Conservation (phyloP, 2,329 filamentous ascomycete genomes). For the Teratosphaeria pseudoeucalypti region DNA sequence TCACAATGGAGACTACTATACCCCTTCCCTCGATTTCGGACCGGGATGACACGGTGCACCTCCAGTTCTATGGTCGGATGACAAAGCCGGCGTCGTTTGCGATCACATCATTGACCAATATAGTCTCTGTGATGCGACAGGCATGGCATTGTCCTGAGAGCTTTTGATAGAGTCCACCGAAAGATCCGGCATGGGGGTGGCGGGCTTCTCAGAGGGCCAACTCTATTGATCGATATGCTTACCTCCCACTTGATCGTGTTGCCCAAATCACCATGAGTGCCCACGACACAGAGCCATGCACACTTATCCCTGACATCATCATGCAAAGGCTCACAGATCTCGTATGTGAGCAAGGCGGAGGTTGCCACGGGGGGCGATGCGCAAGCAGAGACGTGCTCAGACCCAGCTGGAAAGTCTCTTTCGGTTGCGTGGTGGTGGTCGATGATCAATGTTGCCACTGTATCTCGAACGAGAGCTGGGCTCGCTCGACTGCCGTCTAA, state of each 20-base stretch:
- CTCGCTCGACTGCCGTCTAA: slow-evolving; percentile 46
- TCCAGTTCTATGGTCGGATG: too few relatives aligned
- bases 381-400: slow-evolving; percentile 51
- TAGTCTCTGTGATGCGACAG: too few relatives aligned
- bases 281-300: slow-evolving; percentile 53
- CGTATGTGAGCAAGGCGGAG: slow-evolving; percentile 52
- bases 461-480: slow-evolving; percentile 42
- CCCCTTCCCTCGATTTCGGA: too few relatives aligned
- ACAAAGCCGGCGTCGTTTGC: too few relatives aligned
- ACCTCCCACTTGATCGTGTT: slow-evolving; percentile 54
- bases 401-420: slow-evolving; percentile 47
- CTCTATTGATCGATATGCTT: too few relatives aligned
- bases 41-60: too few relatives aligned
- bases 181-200: too few relatives aligned
- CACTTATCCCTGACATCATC: slow-evolving; percentile 39
- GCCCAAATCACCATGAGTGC: slow-evolving; percentile 55
- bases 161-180: too few relatives aligned
- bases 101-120: too few relatives aligned
- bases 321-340: slow-evolving; percentile 50
- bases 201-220: too few relatives aligned
- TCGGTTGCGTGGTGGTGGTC: slow-evolving; percentile 50
- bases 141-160: too few relatives aligned
- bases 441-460: slow-evolving; percentile 47
- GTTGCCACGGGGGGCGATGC: slow-evolving; percentile 56
- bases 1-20: too few relatives aligned